Conservation (phyloP, 2,329 filamentous ascomycete species). For the Gnomoniopsis sp. region DNA sequence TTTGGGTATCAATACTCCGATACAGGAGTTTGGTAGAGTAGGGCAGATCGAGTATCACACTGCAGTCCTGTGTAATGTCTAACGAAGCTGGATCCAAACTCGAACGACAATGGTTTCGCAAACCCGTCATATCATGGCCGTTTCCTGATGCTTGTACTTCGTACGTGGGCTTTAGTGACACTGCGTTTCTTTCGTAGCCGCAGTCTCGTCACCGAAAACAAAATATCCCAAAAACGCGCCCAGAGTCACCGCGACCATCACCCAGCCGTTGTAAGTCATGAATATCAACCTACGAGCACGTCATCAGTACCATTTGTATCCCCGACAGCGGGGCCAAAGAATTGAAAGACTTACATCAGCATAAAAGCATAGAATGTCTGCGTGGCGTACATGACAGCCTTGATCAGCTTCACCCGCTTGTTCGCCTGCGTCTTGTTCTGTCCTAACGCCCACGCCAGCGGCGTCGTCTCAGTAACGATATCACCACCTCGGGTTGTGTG, state of each 20-base stretch:
- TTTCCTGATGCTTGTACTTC: too few species aligned
- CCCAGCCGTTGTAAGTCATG: conserved; percentile 99
- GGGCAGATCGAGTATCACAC: not conserved
- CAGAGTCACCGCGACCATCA: conserved; percentile 87
- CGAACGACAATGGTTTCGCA: too few species aligned
- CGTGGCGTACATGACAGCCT: conserved; percentile 79
- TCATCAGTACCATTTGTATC: not conserved
- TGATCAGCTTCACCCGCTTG: conserved; percentile 70
- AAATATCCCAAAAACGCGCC: conserved; percentile 89
- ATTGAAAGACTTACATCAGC: conserved; percentile 76
- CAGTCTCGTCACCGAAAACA: conserved; percentile 68
- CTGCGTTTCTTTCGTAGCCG: conserved; percentile 78
- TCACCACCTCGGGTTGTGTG: conserved; percentile 22
- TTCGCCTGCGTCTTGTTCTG: conserved; percentile 60
- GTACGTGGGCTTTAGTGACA: conserved; percentile 63
- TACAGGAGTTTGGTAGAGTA: not conserved
- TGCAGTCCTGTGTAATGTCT: not conserved
- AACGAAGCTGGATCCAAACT: too few species aligned
- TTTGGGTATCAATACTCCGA: conserved; percentile 3
- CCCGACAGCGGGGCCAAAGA: not conserved
- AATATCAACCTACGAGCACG: conserved; percentile 73
- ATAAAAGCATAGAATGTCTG: conserved; percentile 99
- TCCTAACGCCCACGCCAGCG: conserved; percentile 65
- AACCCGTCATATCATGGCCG: too few species aligned
- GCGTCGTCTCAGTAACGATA: conserved; percentile 59